phyloP scores from a whole-genome alignment of 1,139 yeast species.

The Scheffersomyces titani region DNA sequence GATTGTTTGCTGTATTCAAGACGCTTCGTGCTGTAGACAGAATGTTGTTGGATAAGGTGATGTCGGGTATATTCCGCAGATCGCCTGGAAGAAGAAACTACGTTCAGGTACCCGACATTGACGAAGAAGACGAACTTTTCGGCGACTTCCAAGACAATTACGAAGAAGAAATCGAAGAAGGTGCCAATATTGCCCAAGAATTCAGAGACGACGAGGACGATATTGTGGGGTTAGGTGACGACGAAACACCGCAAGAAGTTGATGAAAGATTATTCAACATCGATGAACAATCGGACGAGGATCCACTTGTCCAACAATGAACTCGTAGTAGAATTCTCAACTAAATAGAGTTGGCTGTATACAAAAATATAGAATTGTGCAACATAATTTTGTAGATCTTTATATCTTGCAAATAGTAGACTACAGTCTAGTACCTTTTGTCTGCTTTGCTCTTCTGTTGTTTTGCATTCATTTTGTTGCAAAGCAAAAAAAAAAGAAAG shows the following conservation, averaged over 20 bases:
- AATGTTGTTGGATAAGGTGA: slow-evolving; percentile 34
- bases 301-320: slow-evolving; percentile 6
- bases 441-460: too few species aligned
- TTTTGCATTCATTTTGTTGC: background rate
- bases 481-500: slow-evolving; percentile 14
- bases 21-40: slow-evolving; percentile 38
- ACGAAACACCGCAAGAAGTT: slow-evolving; percentile 12
- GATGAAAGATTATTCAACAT: slow-evolving; percentile 41
- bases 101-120: slow-evolving; percentile 45
- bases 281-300: slow-evolving; percentile 39
- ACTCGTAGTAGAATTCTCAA: background rate
- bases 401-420: too few species aligned
- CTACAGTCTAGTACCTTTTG: too few species aligned
- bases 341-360: background rate
- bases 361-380: too few species aligned
- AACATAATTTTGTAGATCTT: background rate
- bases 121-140: slow-evolving; percentile 49
- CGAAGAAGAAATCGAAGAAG: slow-evolving; percentile 50
- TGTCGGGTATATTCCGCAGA: slow-evolving; percentile 38
- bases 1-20: slow-evolving; percentile 41
- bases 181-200: slow-evolving; percentile 13
- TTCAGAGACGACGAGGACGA: slow-evolving; percentile 9
- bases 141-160: slow-evolving; percentile 49
- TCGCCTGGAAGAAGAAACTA: slow-evolving; percentile 45
- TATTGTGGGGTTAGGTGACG: slow-evolving; percentile 4